Evolutionary conservation across 148 eudicot genomes (phyloP).

Genomic region (Silene latifolia): DNA sequence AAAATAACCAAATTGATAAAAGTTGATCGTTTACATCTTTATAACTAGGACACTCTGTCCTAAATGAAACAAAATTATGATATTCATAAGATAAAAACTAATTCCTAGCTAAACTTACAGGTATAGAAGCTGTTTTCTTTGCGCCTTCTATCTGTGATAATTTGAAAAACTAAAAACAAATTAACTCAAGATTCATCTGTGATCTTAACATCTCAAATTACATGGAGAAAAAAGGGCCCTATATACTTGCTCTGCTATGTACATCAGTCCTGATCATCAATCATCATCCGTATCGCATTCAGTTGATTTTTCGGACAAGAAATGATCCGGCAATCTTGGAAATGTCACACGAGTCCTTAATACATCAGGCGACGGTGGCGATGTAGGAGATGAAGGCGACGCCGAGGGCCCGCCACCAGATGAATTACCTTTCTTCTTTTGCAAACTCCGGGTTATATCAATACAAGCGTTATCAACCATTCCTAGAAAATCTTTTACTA

Average conservation of each 20-base stretch:
- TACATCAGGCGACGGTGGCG: conserved; percentile 30
- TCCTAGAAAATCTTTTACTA: conserved; percentile 58
- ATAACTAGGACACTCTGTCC: neutral
- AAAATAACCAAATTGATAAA: neutral
- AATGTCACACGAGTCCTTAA: conserved; percentile 56
- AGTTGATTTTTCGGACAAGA: conserved; percentile 52
- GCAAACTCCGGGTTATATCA: conserved; percentile 58
- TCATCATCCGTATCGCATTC: conserved; percentile 53
- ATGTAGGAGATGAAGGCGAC: conserved; percentile 27
- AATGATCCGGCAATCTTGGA: conserved; percentile 68
- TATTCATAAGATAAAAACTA: too few species aligned
- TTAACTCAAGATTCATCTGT: conserved; percentile 13
- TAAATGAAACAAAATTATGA: neutral
- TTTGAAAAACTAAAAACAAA: conserved; percentile 7
- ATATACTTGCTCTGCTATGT: conserved; percentile 28
- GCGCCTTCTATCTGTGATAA: neutral
- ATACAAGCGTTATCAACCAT: conserved; percentile 71
- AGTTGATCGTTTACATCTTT: neutral
- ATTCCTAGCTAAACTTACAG: neutral
- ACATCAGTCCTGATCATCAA: conserved; percentile 21
- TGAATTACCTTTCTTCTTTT: conserved; percentile 39
- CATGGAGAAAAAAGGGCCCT: conserved; percentile 14
- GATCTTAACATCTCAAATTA: conserved; percentile 5
- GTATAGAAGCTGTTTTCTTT: neutral
- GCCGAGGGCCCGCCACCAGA: conserved; percentile 23